Evolutionary conservation across 495 filamentous ascomycete genomes (phyloP), one percentile per base, ranked within the genome.

Genomic region (Aspergillus wentii): DNA sequence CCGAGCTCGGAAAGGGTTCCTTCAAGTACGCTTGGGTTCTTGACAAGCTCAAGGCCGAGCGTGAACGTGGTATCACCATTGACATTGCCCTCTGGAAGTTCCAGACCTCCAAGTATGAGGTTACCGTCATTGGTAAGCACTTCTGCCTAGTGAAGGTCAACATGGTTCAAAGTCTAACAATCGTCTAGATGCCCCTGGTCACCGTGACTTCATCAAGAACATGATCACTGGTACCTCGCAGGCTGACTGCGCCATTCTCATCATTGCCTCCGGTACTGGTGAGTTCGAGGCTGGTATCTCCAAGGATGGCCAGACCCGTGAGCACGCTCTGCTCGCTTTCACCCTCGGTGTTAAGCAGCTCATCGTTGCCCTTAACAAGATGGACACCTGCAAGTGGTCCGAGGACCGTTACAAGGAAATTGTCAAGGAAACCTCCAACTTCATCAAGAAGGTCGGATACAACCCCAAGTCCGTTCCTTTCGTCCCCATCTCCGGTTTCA

Each of bases 231-330:
- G 92, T 86, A 97, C 92, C 60, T 97, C 92, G 66, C 92, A 96
- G 80, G 94, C 94, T 61, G 92, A 98, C 65, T 97, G 90, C 75
- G 92, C 94, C 60, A 86, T 98, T 72, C 91, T 98, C 80, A 97
- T 98, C 77, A 98, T 98, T 75, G 92, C 91, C 57, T 89, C 92
- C 61, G 92, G 92, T 75, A 95, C 90, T 86, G 92, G 92, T 95
- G 92, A 98, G 79, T 98, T 98, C 81, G 92, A 98, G 83, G 92
- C 92, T 84, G 92, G 92, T 97, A 98, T 98, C 85, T 98, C 92
- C 82, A 98, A 98, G 86, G 92, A 98, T 86, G 92, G 92, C 74
- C 92, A 98, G 85, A 98, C 92, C 57, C 92, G 92, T 85, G 92
- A 98, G 86, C 92, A 98, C 85, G 92, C 92, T 77, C 83, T 98